Conservation (phyloP, 75 land plant genomes). For the Ceratopteris richardii region DNA sequence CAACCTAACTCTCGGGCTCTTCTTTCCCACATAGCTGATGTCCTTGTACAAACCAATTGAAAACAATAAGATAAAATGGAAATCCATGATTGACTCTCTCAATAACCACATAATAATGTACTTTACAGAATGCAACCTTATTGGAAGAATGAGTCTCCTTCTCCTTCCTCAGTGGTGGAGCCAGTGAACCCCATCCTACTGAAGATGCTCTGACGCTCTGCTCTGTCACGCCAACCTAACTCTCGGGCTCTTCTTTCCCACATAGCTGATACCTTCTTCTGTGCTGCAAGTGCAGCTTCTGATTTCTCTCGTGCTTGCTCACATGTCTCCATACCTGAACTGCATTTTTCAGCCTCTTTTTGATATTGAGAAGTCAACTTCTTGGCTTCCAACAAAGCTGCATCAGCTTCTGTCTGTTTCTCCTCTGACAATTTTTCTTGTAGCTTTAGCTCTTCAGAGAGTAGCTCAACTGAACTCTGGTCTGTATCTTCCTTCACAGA, state of each 20-base stretch:
- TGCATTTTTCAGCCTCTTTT: conserved; percentile 30
- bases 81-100: too few relatives aligned
- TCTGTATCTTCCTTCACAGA: conserved; percentile 17
- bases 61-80: too few relatives aligned
- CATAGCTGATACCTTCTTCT: conserved; percentile 11
- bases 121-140: too few relatives aligned
- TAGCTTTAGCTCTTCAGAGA: conserved; percentile 17
- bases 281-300: conserved; percentile 12
- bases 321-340: conserved; percentile 23
- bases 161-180: too few relatives aligned
- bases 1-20: too few relatives aligned
- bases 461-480: neutral
- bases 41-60: too few relatives aligned
- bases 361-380: conserved; percentile 23
- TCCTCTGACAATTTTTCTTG: conserved; percentile 20
- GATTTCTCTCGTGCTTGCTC: conserved; percentile 26
- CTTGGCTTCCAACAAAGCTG: conserved; percentile 22
- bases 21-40: too few relatives aligned
- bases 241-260: conserved; percentile 15
- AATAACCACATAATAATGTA: too few relatives aligned
- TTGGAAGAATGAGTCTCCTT: too few relatives aligned
- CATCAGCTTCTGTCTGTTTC: conserved; percentile 12
- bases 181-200: neutral
- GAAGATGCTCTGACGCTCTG: neutral
- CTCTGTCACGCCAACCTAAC: conserved; percentile 17